Percentiles rank a stretch among this genome's conserved stretches.
These are phyloP conservation scores for Nephelium lappaceum DNA, from an alignment of 345 rosid species.

Conservation along the genomic window DNA sequence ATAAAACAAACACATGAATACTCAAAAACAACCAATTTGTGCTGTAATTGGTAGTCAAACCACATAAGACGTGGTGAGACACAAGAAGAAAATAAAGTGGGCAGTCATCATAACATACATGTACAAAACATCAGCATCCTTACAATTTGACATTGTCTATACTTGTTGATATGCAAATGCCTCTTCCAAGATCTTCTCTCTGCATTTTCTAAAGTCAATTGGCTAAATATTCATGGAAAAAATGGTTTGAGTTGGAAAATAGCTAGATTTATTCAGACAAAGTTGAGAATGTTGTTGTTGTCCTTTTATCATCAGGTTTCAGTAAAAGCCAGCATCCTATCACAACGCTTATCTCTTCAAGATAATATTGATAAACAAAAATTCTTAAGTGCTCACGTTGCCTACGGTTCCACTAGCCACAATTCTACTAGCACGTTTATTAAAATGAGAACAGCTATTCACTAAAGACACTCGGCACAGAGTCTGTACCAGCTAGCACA, in stretches of 20 bases:
- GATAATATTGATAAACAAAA: not conserved
- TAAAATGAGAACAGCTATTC: not conserved
- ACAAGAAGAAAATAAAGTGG: not conserved
- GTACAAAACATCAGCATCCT: not conserved
- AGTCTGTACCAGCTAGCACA: not conserved
- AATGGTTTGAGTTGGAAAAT: not conserved
- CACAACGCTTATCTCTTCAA: not conserved
- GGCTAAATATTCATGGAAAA: not conserved
- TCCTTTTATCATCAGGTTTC: not conserved
- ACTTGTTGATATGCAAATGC: not conserved
- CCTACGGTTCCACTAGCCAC: constrained; percentile 1
- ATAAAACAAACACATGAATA: not conserved
- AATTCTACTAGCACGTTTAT: not conserved
- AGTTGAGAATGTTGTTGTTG: not conserved
- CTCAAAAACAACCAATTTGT: not conserved
- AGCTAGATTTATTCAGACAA: not conserved
- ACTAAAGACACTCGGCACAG: no score
- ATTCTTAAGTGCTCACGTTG: not conserved
- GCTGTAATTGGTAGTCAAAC: not conserved
- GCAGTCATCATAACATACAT: not conserved
- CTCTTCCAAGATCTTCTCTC: not conserved
- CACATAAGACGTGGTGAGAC: not conserved
- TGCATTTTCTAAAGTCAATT: not conserved
- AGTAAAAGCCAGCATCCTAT: not conserved
- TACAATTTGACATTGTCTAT: not conserved